Evolutionary conservation across 306 rosid species (phyloP), one percentile per base, ranked within the genome.

Genomic region (Clitoria ternatea): DNA sequence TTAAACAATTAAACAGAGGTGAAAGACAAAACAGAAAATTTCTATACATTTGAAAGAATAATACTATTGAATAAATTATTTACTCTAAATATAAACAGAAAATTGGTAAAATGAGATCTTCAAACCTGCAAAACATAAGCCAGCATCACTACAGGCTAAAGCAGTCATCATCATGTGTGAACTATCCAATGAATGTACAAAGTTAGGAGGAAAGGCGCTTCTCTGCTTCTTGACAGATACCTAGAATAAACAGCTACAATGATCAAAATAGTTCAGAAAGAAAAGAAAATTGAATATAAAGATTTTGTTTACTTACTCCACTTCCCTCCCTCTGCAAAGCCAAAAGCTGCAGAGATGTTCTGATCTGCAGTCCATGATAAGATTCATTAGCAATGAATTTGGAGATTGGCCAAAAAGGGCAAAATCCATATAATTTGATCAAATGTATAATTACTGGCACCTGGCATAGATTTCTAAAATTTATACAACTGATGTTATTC

Each of bases 91-190:
- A n/a, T n/a, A n/a, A n/a, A n/a, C n/a, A n/a, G n/a, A n/a, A n/a
- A n/a, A 15, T 63, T 23, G 36, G 62, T 13, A 32, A 62, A 35
- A 24, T 37, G 23, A 27, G 6, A 0, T 24, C 15, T 67, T 65
- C 82, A 63, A 88, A 91, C 96, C 97, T 85, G 97, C 97, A 85
- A 89, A 91, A 72, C 87, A 83, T 70, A 91, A 73, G 79, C 96
- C 91, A 43, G 91, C 83, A 36, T 91, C 89, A 70, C 84, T 83
- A 80, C 97, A 87, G 76, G 91, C 96, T 54, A 91, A 85, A 60
- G 97, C 97, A 61, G 96, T 91, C 89, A 88, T 78, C 97, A 91
- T 91, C 97, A 88, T 91, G 76, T 88, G 97, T 14, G 96, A 79
- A 75, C 96, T 88, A 15, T 91, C 97, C 48, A 91, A 87, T 12